Percentiles rank a stretch among this genome's conserved stretches.
These are phyloP conservation scores for Exophiala oligosperma DNA, from an alignment of 2,329 filamentous ascomycete species.

Conservation along the genomic window DNA sequence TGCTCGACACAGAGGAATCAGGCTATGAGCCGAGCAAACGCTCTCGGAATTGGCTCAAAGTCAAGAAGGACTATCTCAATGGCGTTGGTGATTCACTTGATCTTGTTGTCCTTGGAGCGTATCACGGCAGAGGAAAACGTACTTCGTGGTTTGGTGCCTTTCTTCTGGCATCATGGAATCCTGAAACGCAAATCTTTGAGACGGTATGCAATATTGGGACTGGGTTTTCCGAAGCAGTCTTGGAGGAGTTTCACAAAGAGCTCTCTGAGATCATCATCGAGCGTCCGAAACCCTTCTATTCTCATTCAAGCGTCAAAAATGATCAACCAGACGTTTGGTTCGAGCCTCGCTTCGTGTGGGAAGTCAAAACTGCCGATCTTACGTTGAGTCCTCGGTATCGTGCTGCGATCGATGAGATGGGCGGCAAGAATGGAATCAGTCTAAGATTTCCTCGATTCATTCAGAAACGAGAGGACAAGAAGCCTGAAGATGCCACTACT, in stretches of 20 bases:
- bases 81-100: slow-evolving; percentile 95
- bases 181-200: slow-evolving; percentile 77
- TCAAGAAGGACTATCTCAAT: slow-evolving; percentile 97
- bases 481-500: slow-evolving; percentile 83
- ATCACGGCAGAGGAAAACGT: slow-evolving; percentile 91
- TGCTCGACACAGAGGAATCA: slow-evolving; percentile 90
- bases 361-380: slow-evolving; percentile 94
- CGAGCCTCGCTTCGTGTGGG: slow-evolving; percentile 92
- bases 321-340: slow-evolving; percentile 99
- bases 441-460: slow-evolving; percentile 92
- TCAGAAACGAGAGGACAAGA: slow-evolving; percentile 90
- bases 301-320: slow-evolving; percentile 77
- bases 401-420: slow-evolving; percentile 80
- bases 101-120: slow-evolving; percentile 91
- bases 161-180: slow-evolving; percentile 90
- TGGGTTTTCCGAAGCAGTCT: slow-evolving; percentile 89
- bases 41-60: slow-evolving; percentile 97
- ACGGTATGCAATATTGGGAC: slow-evolving; percentile 98
- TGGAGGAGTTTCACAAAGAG: slow-evolving; percentile 79
- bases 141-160: slow-evolving; percentile 96
- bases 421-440: slow-evolving; percentile 72
- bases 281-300: slow-evolving; percentile 89
- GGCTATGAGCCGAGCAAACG: slow-evolving; percentile 95
- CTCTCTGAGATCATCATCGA: slow-evolving; percentile 81
- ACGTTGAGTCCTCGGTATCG: slow-evolving; percentile 91